Evolutionary conservation across 495 filamentous ascomycete genomes (phyloP).

Genomic region (Hamigera avellanea): DNA sequence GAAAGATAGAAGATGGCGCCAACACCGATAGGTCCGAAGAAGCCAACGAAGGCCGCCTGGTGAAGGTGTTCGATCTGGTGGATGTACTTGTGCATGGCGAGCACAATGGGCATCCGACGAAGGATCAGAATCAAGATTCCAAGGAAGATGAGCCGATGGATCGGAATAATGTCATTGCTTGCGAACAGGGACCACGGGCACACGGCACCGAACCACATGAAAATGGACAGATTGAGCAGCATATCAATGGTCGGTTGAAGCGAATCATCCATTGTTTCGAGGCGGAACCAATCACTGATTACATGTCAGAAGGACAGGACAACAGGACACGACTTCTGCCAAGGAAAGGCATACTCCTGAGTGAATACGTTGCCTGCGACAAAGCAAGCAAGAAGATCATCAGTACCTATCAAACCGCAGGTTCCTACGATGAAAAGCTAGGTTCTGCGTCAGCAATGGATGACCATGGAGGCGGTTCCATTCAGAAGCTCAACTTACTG

Average conservation of each 20-base stretch:
- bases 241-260: constrained; percentile 85
- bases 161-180: constrained; percentile 56
- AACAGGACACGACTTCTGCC: neutral
- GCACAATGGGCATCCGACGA: constrained; percentile 66
- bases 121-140: constrained; percentile 74
- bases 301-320: neutral
- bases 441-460: constrained; percentile 3
- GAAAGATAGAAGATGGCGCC: constrained; percentile 86
- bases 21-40: constrained; percentile 93
- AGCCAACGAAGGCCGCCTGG: constrained; percentile 77
- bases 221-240: constrained; percentile 75
- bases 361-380: constrained; percentile 88
- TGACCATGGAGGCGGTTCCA: too few relatives aligned
- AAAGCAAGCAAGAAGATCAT: constrained; percentile 89
- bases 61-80: constrained; percentile 63
- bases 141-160: constrained; percentile 65
- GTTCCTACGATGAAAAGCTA: constrained; percentile 75
- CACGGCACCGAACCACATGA: constrained; percentile 86
- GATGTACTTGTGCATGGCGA: constrained; percentile 62
- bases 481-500: constrained; percentile 39
- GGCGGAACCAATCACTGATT: constrained; percentile 72
- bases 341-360: constrained; percentile 48
- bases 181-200: constrained; percentile 70
- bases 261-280: constrained; percentile 78
- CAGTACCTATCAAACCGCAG: constrained; percentile 80